These are phyloP conservation scores for Taxawa tesnikishii DNA, from an alignment of 2,329 filamentous ascomycete genomes.

Conservation along the genomic window DNA sequence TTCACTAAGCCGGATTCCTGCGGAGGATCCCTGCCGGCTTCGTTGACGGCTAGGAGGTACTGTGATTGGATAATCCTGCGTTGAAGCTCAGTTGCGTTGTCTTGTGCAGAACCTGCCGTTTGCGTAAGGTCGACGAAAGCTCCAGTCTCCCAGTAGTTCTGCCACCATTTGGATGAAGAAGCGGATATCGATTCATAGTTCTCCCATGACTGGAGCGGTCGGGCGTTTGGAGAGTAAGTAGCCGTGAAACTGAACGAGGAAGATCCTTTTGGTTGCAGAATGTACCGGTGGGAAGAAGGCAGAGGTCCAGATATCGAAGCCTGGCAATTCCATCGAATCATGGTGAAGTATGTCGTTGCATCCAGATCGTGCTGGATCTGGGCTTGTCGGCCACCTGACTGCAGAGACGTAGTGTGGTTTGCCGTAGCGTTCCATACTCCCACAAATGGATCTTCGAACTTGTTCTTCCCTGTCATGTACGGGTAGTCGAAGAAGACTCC, in stretches of 20 bases:
- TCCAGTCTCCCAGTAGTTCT: slow-evolving; percentile 36
- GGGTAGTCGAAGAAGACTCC: slow-evolving; percentile 43
- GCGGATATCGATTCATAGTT: slow-evolving; percentile 14
- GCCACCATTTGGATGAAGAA: slow-evolving; percentile 33
- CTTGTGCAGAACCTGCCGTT: slow-evolving; percentile 17
- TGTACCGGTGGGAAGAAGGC: slow-evolving; percentile 31
- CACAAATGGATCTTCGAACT: slow-evolving; percentile 44
- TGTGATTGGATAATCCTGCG: slow-evolving; percentile 41
- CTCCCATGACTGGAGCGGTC: not conserved
- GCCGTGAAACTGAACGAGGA: slow-evolving; percentile 12
- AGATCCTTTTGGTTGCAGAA: slow-evolving; percentile 23
- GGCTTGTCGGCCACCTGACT: slow-evolving; percentile 17
- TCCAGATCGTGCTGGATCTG: slow-evolving; percentile 32
- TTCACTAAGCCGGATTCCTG: slow-evolving; percentile 38
- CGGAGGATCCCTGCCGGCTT: slow-evolving; percentile 34
- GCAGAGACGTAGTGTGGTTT: slow-evolving; percentile 30
- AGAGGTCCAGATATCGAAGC: slow-evolving; percentile 22
- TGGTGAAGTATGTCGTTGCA: slow-evolving; percentile 29
- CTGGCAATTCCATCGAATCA: slow-evolving; percentile 25
- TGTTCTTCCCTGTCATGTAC: slow-evolving; percentile 33
- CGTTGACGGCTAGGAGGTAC: slow-evolving; percentile 41
- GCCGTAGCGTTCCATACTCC: slow-evolving; percentile 37
- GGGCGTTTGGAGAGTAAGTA: not conserved
- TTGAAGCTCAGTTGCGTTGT: slow-evolving; percentile 37
- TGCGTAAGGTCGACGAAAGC: slow-evolving; percentile 39